Base-by-base conservation (phyloP, 805 yeast genomes). In the Hanseniaspora taiwanica region DNA sequence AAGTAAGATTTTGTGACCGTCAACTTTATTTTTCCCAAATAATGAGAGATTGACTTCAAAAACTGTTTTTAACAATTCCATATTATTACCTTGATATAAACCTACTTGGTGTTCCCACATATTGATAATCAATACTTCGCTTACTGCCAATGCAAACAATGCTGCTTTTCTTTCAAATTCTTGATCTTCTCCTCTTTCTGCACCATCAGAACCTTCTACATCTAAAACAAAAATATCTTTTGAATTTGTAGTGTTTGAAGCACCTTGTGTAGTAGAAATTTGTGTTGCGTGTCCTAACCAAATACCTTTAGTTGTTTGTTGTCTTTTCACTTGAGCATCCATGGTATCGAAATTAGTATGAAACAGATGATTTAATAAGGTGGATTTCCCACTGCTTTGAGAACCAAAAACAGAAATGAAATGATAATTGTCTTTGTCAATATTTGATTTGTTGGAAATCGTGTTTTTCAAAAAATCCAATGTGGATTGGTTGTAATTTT, bases 121-220 rank as follows among this genome's bases (percentile, higher is more conserved):
- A 59, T 91, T 91, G 34, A 91, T 81, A 45, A 91, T 85, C 50
- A 91, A 67, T 4, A 87, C 77, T 54, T 91, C 97, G 13, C 91
- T 77, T 0, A 96, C 87, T 9, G 96, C 75, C 45, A 91, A 66
- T 0, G 98, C 97, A 65, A 91, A 91, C 34, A 91, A 64, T 0
- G 97, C 97, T 1, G 96, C 87, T 51, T 91, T 91, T 43, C 98
- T 73, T 61, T 91, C 98, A 59, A 91, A 91, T 61, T 91, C 98
- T 60, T 91, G 96, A 60, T 91, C 97, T 52, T 91, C 98, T 20
- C 97, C 97, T 42, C 96, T 73, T 62, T 91, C 98, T 44, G 96
- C 72, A 37, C 98, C 97, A 63, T 91, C 98, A 1, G 96, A 87
- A 37, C 98, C 98, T 62, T 91, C 98, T n/a, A 91, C 97, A 56